Conservation (phyloP, 1,284 basidiomycete species). For the Cutaneotrichosporon cyanovorans region DNA sequence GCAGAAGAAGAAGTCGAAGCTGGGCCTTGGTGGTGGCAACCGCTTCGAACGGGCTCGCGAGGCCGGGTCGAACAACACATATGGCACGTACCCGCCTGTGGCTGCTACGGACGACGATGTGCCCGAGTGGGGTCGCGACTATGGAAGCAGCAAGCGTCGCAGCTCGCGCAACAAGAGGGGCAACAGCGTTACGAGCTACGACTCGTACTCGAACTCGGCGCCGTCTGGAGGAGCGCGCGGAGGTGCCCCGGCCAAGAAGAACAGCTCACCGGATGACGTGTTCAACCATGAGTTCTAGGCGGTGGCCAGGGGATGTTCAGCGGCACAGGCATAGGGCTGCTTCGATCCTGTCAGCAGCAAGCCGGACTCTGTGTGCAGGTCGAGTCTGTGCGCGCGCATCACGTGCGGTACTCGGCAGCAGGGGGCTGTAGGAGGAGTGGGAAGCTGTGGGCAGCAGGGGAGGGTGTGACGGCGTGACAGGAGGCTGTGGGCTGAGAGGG, state of each 20-base stretch:
- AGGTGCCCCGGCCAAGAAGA: slow-evolving; percentile 1
- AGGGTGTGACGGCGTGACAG: too few species aligned
- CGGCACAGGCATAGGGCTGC: too few species aligned
- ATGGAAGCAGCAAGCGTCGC: slow-evolving; percentile 32
- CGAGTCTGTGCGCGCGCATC: too few species aligned
- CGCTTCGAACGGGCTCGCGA: slow-evolving; percentile 33
- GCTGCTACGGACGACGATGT: slow-evolving; percentile 40
- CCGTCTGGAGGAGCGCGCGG: not conserved
- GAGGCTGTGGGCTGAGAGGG: too few species aligned
- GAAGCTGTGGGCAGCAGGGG: too few species aligned
- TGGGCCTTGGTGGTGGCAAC: slow-evolving; percentile 19
- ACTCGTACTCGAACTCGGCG: not conserved
- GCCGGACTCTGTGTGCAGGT: too few species aligned
- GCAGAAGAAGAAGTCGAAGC: slow-evolving; percentile 19
- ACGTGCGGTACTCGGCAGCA: too few species aligned
- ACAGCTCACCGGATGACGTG: slow-evolving; percentile 21
- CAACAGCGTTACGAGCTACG: not conserved
- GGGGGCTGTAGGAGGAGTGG: too few species aligned
- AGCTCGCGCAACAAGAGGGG: slow-evolving; percentile 19
- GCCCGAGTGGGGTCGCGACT: slow-evolving; percentile 47
- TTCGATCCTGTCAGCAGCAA: too few species aligned
- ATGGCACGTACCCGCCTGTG: slow-evolving; percentile 28
- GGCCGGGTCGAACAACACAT: slow-evolving; percentile 20
- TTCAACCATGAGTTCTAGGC: slow-evolving; percentile 36
- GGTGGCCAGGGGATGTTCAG: too few species aligned